Evolutionary conservation across 371 early-diverging fungal genomes (phyloP).

Genomic region (Mucor velutinosus): DNA sequence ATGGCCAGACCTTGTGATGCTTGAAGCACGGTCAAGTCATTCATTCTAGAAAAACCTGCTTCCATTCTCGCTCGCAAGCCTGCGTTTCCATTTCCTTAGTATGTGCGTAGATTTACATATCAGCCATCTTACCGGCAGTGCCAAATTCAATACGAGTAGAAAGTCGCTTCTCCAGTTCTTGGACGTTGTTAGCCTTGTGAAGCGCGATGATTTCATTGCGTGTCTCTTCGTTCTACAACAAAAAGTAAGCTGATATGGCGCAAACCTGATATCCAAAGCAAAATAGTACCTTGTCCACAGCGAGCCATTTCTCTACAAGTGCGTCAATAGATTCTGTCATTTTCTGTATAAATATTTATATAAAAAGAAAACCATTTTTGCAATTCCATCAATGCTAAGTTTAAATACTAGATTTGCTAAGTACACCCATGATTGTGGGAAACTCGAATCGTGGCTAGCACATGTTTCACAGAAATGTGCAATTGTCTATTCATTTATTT

Average conservation of each 20-base stretch:
- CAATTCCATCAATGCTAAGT: not conserved
- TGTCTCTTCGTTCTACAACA: constrained; percentile 67
- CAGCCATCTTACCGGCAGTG: constrained; percentile 69
- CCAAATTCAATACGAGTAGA: constrained; percentile 84
- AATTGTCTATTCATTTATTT: not conserved
- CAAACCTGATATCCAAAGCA: not conserved
- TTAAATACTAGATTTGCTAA: not conserved
- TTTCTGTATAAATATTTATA: not conserved
- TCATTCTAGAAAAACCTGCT: constrained; percentile 95
- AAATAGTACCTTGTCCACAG: constrained; percentile 66
- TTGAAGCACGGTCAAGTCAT: constrained; percentile 91
- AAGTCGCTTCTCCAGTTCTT: constrained; percentile 69
- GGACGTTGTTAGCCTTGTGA: constrained; percentile 51
- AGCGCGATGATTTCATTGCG: constrained; percentile 63
- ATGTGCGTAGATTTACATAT: not conserved
- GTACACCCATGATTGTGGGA: not conserved
- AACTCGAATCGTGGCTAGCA: not conserved
- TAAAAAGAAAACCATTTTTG: not conserved
- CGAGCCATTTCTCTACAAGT: constrained; percentile 66
- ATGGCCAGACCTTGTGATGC: constrained; percentile 78
- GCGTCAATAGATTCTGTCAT: constrained; percentile 23
- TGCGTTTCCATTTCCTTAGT: constrained; percentile 14
- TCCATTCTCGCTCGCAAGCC: constrained; percentile 94
- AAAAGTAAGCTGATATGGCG: not conserved
- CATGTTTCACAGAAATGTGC: not conserved